Conservation (phyloP, 2,329 filamentous ascomycete species). For the Venturiaceae sp. region DNA sequence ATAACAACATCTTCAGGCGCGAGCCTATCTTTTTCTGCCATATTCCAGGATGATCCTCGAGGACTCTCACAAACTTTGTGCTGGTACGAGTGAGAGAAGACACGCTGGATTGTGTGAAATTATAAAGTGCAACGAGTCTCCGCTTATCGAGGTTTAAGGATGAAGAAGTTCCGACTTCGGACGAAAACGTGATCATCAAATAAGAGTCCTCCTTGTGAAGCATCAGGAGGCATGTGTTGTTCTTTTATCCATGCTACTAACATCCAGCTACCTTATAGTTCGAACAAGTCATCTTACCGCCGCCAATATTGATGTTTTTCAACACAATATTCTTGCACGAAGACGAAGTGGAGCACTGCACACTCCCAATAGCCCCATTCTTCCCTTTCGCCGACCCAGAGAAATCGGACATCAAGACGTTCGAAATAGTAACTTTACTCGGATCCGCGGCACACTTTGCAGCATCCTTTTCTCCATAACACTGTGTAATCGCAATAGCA, state of each 20-base stretch:
- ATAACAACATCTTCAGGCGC: neutral
- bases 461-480: conserved; percentile 48
- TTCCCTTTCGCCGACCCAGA: conserved; percentile 1
- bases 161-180: too few species aligned
- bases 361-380: neutral
- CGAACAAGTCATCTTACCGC: neutral
- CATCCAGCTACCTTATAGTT: neutral
- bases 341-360: neutral
- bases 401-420: neutral
- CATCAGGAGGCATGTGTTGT: too few species aligned
- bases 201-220: too few species aligned
- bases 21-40: too few species aligned
- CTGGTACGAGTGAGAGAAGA: too few species aligned
- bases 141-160: too few species aligned
- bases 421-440: conserved; percentile 35
- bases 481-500: conserved; percentile 49
- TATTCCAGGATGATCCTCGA: too few species aligned
- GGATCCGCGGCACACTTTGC: conserved; percentile 46
- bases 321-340: conserved; percentile 4
- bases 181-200: too few species aligned
- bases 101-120: too few species aligned
- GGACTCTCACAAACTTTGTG: too few species aligned
- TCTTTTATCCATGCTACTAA: too few species aligned
- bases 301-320: neutral
- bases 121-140: too few species aligned